phyloP scores from a whole-genome alignment of 2,329 filamentous ascomycete species.

The Cytospora mali region DNA sequence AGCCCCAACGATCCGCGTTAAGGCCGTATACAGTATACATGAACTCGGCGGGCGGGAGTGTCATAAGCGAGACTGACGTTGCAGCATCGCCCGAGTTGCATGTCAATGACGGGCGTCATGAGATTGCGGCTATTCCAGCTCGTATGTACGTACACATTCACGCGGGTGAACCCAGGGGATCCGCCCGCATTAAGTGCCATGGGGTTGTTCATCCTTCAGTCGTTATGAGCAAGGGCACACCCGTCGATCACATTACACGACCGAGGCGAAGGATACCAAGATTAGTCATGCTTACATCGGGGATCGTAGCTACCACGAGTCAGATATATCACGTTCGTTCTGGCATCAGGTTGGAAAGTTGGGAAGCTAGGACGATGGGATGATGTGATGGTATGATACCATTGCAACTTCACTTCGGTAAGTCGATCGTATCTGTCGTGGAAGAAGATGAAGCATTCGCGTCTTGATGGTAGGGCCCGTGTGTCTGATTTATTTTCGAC shows the following conservation, averaged over 20 bases:
- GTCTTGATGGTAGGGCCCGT: background rate
- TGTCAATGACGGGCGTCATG: background rate
- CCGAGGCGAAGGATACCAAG: constrained; percentile 5
- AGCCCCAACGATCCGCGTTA: background rate
- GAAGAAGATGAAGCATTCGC: no score
- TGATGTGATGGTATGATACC: background rate
- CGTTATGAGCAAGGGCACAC: background rate
- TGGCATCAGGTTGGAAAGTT: background rate
- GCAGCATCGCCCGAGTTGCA: background rate
- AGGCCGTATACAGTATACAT: background rate
- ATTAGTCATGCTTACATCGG: constrained; percentile 8
- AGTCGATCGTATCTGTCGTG: no score
- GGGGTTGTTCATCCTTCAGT: background rate
- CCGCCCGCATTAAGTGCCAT: background rate
- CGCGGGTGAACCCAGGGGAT: background rate
- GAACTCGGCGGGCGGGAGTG: background rate
- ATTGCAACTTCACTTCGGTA: background rate
- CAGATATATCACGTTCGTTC: constrained; percentile 5
- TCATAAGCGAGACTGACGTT: constrained; percentile 8
- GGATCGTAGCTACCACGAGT: constrained; percentile 5
- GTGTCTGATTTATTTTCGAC: background rate
- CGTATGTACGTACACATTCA: background rate
- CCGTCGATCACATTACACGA: constrained; percentile 20
- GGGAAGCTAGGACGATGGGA: background rate
- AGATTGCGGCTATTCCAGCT: background rate